Evolutionary conservation across 1,284 basidiomycete species (phyloP).

Genomic region (Taiwanofungus camphoratus): DNA sequence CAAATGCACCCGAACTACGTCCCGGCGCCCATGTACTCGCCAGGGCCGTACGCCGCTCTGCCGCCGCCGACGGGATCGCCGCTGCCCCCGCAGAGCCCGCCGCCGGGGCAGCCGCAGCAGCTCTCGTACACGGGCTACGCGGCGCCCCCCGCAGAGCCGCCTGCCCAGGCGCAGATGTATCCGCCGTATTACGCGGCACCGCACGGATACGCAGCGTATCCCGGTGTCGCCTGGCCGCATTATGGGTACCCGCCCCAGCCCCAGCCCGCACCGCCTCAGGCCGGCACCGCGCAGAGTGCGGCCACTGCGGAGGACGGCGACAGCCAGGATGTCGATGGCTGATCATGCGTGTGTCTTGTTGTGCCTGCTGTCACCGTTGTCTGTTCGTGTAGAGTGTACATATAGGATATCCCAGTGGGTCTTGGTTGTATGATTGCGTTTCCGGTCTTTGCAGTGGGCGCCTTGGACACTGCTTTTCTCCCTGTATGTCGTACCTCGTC

Average conservation of each 20-base stretch:
- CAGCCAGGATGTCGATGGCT: no score
- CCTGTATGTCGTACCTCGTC: no score
- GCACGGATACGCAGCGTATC: constrained; percentile 19
- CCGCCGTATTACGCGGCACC: constrained; percentile 16
- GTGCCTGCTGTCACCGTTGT: no score
- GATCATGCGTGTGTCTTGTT: no score
- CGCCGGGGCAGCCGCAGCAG: constrained; percentile 19
- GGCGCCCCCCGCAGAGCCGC: neutral
- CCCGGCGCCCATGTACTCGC: constrained; percentile 18
- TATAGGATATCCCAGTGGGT: no score
- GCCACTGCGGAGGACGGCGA: neutral
- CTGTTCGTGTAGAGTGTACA: no score
- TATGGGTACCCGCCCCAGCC: constrained; percentile 21
- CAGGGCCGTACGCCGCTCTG: constrained; percentile 19
- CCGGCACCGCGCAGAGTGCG: constrained; percentile 3
- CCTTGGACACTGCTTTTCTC: no score
- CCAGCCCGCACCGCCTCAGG: constrained; percentile 2
- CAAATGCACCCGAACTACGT: constrained; percentile 13
- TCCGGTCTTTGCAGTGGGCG: no score
- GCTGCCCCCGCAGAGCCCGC: constrained; percentile 19
- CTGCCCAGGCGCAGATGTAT: constrained; percentile 9
- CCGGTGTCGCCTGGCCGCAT: constrained; percentile 19
- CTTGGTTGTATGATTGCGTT: no score
- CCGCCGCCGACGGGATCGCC: constrained; percentile 20
- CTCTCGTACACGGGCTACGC: constrained; percentile 16